Evolutionary conservation across 78 protist genomes (phyloP), one percentile per base, ranked within the genome.

Genomic region (Dictyostelium capitatum): DNA sequence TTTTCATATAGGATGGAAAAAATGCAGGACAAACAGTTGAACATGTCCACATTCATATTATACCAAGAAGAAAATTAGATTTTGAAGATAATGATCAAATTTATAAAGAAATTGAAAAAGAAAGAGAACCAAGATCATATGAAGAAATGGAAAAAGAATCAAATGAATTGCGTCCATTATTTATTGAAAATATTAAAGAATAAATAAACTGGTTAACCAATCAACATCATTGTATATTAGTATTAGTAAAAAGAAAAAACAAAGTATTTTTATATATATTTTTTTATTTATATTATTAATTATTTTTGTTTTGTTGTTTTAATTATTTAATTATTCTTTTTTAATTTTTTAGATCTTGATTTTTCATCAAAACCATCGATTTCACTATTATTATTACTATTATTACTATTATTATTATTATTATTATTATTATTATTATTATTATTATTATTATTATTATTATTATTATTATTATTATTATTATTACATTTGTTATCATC

Each of bases 41-140:
- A 56, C 98, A 97, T 91, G 98, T 97, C 20, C 98, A 97, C 82
- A 70, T 95, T 10, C 98, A 97, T 89, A 78, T 97, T 41, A 85
- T 97, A 0, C 98, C 98, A 62, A 81, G 97, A 84, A 57, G 54
- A 46, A 54, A 10, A 17, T 77, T 48, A 46, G 97, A 95, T 51
- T 95, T 79, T 73, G 91, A 85, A 62, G 53, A 80, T 28, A 95
- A 82, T 43, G 97, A 95, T 73, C 84, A 95, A 73, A 82, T 95
- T 25, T 95, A 95, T 51, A 53, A 28, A 7, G 97, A 85, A 84
- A 92, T 92, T 30, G 96, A 92, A 70, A 82, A 92, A 56, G 91
- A 80, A 6, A 81, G 96, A 64, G 54, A 48, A 70, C 51, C 85
- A 28, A 41, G 96, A 47, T 64, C 89, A n/a, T 47, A 46, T 1